Evolutionary conservation across 768 basidiomycete genomes (phyloP).

Genomic region (Lepiota venenata): DNA sequence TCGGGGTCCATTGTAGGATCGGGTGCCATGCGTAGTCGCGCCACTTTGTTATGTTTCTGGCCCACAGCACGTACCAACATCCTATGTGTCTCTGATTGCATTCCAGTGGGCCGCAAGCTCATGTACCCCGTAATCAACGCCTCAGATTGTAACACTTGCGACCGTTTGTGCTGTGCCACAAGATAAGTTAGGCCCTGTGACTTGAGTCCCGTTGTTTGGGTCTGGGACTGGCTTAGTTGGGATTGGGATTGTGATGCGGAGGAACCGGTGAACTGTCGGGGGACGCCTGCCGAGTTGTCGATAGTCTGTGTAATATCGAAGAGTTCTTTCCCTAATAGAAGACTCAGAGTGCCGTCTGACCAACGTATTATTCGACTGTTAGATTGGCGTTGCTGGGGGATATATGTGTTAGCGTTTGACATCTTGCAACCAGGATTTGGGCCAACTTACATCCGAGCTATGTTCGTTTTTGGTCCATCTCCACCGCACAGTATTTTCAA

Average conservation of each 20-base stretch:
- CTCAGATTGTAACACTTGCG: constrained; percentile 84
- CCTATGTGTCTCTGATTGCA: constrained; percentile 87
- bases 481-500: constrained; percentile 96
- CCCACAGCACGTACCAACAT: constrained; percentile 86
- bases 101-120: constrained; percentile 81
- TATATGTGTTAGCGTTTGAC: background rate
- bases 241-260: constrained; percentile 39
- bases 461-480: constrained; percentile 80
- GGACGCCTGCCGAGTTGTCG: constrained; percentile 68
- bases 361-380: constrained; percentile 91
- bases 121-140: constrained; percentile 81
- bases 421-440: constrained; percentile 3
- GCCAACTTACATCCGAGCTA: constrained; percentile 67
- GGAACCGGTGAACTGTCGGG: constrained; percentile 54
- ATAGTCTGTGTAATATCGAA: constrained; percentile 85
- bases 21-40: constrained; percentile 75
- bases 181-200: constrained; percentile 84
- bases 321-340: constrained; percentile 89
- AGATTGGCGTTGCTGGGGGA: constrained; percentile 69
- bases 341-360: constrained; percentile 92
- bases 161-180: constrained; percentile 84
- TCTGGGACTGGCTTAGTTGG: constrained; percentile 33
- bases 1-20: constrained; percentile 77
- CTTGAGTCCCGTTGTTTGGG: constrained; percentile 33
- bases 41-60: constrained; percentile 80